Conservation (phyloP, 1,284 basidiomycete genomes). For the Earliella scabrosa region DNA sequence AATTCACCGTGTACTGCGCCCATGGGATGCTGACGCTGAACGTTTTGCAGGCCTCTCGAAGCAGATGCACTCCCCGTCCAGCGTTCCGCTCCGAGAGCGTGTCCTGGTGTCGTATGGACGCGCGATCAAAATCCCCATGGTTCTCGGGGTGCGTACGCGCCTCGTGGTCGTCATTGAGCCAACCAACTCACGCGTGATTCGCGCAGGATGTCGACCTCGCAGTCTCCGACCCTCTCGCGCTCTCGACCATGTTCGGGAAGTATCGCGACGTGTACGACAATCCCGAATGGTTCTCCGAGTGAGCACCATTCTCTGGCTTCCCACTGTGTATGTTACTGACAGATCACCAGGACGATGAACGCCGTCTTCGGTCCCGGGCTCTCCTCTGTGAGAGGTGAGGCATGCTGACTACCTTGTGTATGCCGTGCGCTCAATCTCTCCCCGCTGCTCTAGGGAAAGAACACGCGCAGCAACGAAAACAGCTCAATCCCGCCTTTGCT, state of each 20-base stretch:
- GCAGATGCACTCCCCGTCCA: constrained; percentile 3
- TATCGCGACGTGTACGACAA: constrained; percentile 8
- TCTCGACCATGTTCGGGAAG: constrained; percentile 5
- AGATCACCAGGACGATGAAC: not conserved
- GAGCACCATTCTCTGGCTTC: too few species aligned
- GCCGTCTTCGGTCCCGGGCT: constrained; percentile 11
- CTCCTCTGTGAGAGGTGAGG: not conserved
- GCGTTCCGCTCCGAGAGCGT: constrained; percentile 5
- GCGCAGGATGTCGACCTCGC: constrained; percentile 4
- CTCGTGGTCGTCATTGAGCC: not conserved
- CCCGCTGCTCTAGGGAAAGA: not conserved
- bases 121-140: constrained; percentile 2
- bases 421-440: too few species aligned
- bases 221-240: constrained; percentile 7
- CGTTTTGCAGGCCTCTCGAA: constrained; percentile 2
- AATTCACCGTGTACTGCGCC: not conserved
- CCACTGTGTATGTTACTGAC: not conserved
- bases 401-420: not conserved
- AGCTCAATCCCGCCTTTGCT: constrained; percentile 6
- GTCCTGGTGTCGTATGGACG: constrained; percentile 5
- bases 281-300: constrained; percentile 2
- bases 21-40: not conserved
- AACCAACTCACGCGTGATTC: not conserved
- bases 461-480: constrained; percentile 8
- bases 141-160: constrained; percentile 1